Evolutionary conservation across 2,329 filamentous ascomycete genomes (phyloP).

Genomic region (Trichophyton simii): DNA sequence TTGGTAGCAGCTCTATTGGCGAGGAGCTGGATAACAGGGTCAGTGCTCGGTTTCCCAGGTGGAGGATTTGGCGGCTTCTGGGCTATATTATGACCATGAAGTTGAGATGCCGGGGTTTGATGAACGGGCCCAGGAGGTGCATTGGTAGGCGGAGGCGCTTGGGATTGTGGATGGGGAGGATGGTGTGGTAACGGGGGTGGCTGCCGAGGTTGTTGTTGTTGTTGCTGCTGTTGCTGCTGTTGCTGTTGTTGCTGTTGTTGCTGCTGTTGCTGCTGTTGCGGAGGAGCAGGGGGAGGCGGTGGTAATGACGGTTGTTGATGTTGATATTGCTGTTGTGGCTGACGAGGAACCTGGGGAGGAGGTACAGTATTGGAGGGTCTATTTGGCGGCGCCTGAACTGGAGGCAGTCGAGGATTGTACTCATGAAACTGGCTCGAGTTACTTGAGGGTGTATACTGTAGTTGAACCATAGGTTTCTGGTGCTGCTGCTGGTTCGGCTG

Average conservation of each 20-base stretch:
- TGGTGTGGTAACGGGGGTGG: no score
- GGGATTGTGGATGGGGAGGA: no score
- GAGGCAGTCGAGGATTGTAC: conserved; percentile 29
- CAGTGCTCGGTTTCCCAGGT: conserved; percentile 33
- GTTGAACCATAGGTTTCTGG: conserved; percentile 31
- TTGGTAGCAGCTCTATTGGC: conserved; percentile 39
- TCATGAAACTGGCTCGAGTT: conserved; percentile 30
- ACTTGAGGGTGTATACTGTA: conserved; percentile 29
- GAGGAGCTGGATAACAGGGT: conserved; percentile 42
- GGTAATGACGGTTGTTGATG: background rate
- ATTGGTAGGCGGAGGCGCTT: background rate
- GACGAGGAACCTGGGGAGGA: conserved; percentile 4
- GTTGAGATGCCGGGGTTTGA: background rate
- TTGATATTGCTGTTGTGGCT: conserved; percentile 1
- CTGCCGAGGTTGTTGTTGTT: no score
- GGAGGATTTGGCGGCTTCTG: conserved; percentile 16
- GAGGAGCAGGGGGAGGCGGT: background rate
- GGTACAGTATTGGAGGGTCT: background rate
- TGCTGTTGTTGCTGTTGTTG: background rate
- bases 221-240: background rate
- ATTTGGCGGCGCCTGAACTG: conserved; percentile 12
- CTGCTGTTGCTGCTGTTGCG: background rate
- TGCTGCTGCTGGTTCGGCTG: conserved; percentile 15
- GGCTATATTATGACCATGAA: conserved; percentile 7
- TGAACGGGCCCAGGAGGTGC: background rate